A percentile compares a stretch with the other conserved stretches of the same genome.
Evolutionary conservation across 1,139 yeast genomes (phyloP).

Genomic region (Protomyces inundatus): DNA sequence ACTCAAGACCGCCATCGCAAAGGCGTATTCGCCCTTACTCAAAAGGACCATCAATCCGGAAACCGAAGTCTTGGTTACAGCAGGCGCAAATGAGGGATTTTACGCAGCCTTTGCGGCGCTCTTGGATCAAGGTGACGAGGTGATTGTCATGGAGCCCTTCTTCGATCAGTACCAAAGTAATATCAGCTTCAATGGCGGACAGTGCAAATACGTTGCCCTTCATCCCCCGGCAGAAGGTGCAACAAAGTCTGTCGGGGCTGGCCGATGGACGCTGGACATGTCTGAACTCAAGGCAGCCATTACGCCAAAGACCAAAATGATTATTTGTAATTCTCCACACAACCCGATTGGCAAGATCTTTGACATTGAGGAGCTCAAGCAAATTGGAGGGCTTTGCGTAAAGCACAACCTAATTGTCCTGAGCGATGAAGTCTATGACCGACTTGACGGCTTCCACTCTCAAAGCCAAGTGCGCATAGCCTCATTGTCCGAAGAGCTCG

Average conservation of each 20-base stretch:
- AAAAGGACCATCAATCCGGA: constrained; percentile 53
- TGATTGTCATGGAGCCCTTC: constrained; percentile 93
- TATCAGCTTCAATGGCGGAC: constrained; percentile 89
- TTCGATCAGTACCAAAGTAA: constrained; percentile 95
- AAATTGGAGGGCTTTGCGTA: constrained; percentile 75
- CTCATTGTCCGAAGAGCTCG: constrained; percentile 69
- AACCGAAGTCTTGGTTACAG: constrained; percentile 73
- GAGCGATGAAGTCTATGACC: constrained; percentile 93
- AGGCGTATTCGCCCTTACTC: constrained; percentile 63
- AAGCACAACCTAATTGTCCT: constrained; percentile 73
- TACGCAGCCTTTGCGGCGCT: constrained; percentile 78
- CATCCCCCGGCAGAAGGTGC: constrained; percentile 75
- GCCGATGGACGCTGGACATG: constrained; percentile 84
- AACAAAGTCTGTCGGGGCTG: constrained; percentile 54
- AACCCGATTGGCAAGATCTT: constrained; percentile 93
- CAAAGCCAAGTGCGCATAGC: constrained; percentile 73
- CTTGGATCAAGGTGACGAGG: constrained; percentile 85
- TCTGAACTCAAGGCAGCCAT: constrained; percentile 66
- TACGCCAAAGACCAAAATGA: constrained; percentile 69
- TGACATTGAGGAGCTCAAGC: constrained; percentile 61
- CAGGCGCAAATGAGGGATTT: constrained; percentile 94
- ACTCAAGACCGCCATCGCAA: constrained; percentile 61
- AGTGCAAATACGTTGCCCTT: constrained; percentile 75
- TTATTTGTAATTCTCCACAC: constrained; percentile 89
- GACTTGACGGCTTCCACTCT: constrained; percentile 59